Percentiles rank a stretch among this genome's conserved stretches.
phyloP scores from a whole-genome alignment of 129 eudicot species.

The Silybum marianum region DNA sequence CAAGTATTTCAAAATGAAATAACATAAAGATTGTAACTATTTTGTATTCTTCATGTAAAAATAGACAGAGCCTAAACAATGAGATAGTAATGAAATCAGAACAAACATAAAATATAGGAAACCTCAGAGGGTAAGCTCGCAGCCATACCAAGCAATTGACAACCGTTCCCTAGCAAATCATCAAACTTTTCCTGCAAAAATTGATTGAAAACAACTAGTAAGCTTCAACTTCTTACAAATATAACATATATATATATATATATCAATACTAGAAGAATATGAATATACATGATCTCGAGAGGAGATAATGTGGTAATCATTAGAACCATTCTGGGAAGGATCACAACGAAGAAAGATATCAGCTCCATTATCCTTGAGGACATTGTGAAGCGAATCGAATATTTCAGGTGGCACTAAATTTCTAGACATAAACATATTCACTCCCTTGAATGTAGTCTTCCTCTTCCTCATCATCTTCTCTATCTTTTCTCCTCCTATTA shows the following conservation, averaged over 20 bases:
- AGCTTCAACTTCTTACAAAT: background rate
- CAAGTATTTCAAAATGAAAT: constrained; percentile 3
- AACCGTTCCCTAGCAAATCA: constrained; percentile 61
- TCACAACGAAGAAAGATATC: constrained; percentile 72
- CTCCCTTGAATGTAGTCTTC: constrained; percentile 73
- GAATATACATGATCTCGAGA: constrained; percentile 58
- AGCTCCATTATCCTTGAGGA: constrained; percentile 84
- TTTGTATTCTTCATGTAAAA: background rate
- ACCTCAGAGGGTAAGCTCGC: constrained; percentile 26
- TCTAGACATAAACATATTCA: constrained; percentile 88
- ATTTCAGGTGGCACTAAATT: constrained; percentile 90
- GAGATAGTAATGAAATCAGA: background rate
- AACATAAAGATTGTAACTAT: background rate
- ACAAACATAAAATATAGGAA: constrained; percentile 2
- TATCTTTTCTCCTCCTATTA: background rate
- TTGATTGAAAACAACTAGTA: background rate
- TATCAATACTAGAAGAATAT: background rate
- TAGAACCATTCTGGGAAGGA: constrained; percentile 73
- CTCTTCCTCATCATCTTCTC: constrained; percentile 48
- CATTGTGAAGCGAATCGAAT: constrained; percentile 75
- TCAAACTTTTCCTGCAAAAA: constrained; percentile 63
- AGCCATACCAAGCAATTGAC: constrained; percentile 76
- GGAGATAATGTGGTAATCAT: constrained; percentile 83
- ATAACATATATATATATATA: too few relatives aligned
- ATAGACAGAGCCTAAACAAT: background rate